A percentile compares a stretch with the other conserved stretches of the same genome.
phyloP scores from a whole-genome alignment of 1,139 yeast species.

The Sugiyamaella sp. region DNA sequence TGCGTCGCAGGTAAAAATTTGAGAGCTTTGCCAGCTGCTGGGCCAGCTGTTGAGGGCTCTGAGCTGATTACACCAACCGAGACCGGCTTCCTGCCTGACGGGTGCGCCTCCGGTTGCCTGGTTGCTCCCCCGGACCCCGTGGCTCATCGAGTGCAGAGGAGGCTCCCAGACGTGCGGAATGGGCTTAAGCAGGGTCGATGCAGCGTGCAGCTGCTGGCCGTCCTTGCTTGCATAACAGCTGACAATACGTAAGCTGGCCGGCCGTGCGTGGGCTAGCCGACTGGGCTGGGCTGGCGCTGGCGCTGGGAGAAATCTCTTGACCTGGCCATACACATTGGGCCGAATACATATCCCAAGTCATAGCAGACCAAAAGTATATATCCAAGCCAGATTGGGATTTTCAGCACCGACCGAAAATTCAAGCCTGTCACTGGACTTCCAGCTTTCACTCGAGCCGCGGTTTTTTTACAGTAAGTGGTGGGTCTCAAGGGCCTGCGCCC shows the following conservation, averaged over 20 bases:
- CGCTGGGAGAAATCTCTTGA: neutral
- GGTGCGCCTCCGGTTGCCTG: neutral
- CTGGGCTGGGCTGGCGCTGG: neutral
- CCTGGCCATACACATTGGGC: neutral
- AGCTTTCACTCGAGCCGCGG: neutral
- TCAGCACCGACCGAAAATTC: neutral
- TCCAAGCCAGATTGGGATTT: neutral
- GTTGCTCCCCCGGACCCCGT: neutral
- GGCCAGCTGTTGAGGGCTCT: too few species aligned
- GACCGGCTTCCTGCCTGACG: too few species aligned
- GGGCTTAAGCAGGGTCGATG: neutral
- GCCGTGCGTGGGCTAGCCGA: neutral
- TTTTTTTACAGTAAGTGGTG: too few species aligned
- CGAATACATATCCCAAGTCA: neutral
- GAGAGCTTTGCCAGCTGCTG: neutral
- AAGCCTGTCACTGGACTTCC: neutral
- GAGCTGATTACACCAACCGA: too few species aligned
- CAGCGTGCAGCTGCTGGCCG: neutral
- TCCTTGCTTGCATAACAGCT: neutral
- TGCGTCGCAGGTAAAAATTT: neutral
- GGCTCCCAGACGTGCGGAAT: neutral
- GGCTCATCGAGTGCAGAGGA: neutral
- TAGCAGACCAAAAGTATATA: neutral
- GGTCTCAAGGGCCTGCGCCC: too few species aligned
- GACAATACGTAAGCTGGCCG: neutral